Conservation (phyloP, 1,284 basidiomycete species). For the Papiliotrema flavescens region DNA sequence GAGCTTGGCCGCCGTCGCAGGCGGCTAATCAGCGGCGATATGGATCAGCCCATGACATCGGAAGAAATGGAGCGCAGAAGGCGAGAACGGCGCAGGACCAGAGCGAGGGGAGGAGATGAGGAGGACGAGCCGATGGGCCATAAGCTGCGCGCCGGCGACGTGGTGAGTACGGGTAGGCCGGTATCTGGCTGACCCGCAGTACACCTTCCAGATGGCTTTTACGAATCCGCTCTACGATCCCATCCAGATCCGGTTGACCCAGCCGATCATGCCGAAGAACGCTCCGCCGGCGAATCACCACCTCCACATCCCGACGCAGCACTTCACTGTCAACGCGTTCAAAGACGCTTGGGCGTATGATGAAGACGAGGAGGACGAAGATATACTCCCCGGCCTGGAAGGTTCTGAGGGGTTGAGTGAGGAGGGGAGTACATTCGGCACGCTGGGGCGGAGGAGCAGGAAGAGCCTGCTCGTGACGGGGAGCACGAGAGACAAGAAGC, state of each 20-base stretch:
- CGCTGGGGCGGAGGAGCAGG: slow-evolving; percentile 61
- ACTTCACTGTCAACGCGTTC: slow-evolving; percentile 78
- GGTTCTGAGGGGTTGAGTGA: slow-evolving; percentile 24
- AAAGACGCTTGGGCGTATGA: slow-evolving; percentile 96
- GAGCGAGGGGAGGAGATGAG: slow-evolving; percentile 21
- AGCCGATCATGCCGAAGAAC: slow-evolving; percentile 51
- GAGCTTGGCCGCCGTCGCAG: slow-evolving; percentile 55
- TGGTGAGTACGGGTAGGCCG: slow-evolving; percentile 15
- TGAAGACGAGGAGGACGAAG: slow-evolving; percentile 73
- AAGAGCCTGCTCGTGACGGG: slow-evolving; percentile 22
- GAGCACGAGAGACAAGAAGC: slow-evolving; percentile 8
- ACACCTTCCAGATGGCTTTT: slow-evolving; percentile 80
- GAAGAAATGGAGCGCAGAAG: slow-evolving; percentile 22
- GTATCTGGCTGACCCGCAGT: slow-evolving; percentile 43
- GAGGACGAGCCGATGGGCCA: slow-evolving; percentile 29
- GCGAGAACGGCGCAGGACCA: slow-evolving; percentile 20
- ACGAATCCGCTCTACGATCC: slow-evolving; percentile 93
- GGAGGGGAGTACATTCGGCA: slow-evolving; percentile 56
- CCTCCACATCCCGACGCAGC: slow-evolving; percentile 65
- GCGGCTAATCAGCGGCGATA: slow-evolving; percentile 11
- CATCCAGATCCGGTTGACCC: slow-evolving; percentile 75
- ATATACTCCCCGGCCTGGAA: slow-evolving; percentile 54
- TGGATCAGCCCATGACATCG: not conserved
- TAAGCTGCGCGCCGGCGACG: slow-evolving; percentile 28
- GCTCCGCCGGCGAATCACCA: slow-evolving; percentile 19